Base-by-base conservation (phyloP, 1,284 basidiomycete genomes). In the Pseudozyma sp. region DNA sequence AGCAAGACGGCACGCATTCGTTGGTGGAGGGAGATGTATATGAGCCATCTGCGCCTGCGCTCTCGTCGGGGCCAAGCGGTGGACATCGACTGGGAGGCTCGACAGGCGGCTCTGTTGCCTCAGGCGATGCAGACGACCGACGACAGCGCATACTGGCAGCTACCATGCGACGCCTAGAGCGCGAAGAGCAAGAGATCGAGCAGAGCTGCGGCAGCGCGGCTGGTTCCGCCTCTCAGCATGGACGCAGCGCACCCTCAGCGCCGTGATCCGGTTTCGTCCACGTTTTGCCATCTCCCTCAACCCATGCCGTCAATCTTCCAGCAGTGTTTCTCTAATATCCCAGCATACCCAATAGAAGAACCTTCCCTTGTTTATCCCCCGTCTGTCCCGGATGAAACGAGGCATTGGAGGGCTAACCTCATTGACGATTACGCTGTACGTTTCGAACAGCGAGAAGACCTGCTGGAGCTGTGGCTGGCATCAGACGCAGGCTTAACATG, bases 91-190 rank as follows among this genome's bases (percentile, higher is more conserved):
- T 59, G 9, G 68, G 67, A 40, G 62, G 62, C 0, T 5, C 40
- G 6, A 13, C 43, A 31, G 56, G 31, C 24, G 37, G 49, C 11
- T 19, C 19, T 16, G 37, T 29, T 2, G 30, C 33, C 1, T 46
- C 43, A 17, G 10, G 7, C 31, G 58, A 39, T 16, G 52, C 53
- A n/a, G 57, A 75, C 39, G 64, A 74, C 47, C 62, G 75, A 13
- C 58, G 78, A 40, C 55, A 66, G 30, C 59, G 52, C 8, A 72
- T 79, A 24, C 52, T 79, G 1, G 37, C 45, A 33, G 76, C 78
- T 3, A 78, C 78, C 16, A 67, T 79, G 78, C 55, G 53, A 10
- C 63, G 78, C 13, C 43, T 78, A 16, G 76, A 78, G 40, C 60
- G 66, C 17, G 56, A 75, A 51, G 71, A 74, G 45, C 58, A 68